These are phyloP conservation scores for Fusarium lyarnte DNA, from an alignment of 2,329 filamentous ascomycete species.

Conservation along the genomic window DNA sequence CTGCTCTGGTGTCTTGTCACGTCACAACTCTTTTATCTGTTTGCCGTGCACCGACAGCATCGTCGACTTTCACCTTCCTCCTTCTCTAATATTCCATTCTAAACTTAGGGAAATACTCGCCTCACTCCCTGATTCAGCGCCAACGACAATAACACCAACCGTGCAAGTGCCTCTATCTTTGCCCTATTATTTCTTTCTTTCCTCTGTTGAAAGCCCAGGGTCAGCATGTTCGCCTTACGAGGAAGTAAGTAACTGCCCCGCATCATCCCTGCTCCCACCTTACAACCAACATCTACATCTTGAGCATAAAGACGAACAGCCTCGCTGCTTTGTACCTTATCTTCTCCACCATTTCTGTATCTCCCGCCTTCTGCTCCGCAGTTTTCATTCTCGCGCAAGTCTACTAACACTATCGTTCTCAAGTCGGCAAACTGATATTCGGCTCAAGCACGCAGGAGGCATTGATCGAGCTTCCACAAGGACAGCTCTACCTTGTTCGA, in stretches of 20 bases:
- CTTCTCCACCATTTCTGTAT: not conserved
- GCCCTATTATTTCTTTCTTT: not conserved
- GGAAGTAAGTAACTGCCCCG: constrained; percentile 48
- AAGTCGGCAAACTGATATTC: constrained; percentile 93
- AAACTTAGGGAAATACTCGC: not conserved
- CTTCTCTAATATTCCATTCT: constrained; percentile 1
- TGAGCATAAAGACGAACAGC: constrained; percentile 8
- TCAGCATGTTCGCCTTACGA: constrained; percentile 52
- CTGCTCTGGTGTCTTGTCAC: constrained; percentile 32
- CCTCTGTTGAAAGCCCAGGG: constrained; percentile 12
- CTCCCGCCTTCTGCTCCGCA: not conserved
- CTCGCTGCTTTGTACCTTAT: constrained; percentile 6
- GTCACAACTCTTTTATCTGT: constrained; percentile 24
- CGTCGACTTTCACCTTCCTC: constrained; percentile 14
- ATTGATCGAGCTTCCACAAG: constrained; percentile 92
- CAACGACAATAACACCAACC: not conserved
- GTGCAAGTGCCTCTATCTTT: not conserved
- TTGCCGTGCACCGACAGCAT: constrained; percentile 30
- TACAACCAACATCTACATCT: constrained; percentile 19
- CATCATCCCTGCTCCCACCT: constrained; percentile 30
- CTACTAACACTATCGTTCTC: constrained; percentile 18
- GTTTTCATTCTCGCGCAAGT: not conserved
- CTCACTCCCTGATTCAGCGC: constrained; percentile 8
- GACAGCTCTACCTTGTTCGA: constrained; percentile 96
- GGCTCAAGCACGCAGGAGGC: constrained; percentile 88